Conservation (phyloP, 2,329 filamentous ascomycete genomes). For the Cladosporium sp. region DNA sequence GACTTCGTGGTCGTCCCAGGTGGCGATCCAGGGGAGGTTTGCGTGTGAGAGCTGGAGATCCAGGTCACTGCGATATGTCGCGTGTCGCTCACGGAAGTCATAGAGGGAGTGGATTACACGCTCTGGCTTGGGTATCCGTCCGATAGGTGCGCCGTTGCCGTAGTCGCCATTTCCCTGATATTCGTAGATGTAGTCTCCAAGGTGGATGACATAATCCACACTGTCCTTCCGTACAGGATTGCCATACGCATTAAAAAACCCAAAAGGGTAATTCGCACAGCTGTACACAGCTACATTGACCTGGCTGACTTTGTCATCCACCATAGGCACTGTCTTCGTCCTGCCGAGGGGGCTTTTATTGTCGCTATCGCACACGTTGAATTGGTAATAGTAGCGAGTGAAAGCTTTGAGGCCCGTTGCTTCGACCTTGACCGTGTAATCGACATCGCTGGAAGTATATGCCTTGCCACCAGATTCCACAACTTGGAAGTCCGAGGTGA, state of each 20-base stretch:
- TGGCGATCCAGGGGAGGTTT: conserved; percentile 45
- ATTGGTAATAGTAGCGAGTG: conserved; percentile 34
- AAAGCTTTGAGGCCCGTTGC: conserved; percentile 27
- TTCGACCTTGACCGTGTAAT: conserved; percentile 34
- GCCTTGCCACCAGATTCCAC: conserved; percentile 25
- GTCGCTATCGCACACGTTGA: conserved; percentile 29
- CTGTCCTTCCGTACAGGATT: conserved; percentile 35
- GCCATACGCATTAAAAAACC: conserved; percentile 33
- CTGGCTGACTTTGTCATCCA: conserved; percentile 24
- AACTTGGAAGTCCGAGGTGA: conserved; percentile 22
- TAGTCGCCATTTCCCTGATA: conserved; percentile 38
- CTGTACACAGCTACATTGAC: conserved; percentile 31
- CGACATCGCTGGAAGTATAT: conserved; percentile 33
- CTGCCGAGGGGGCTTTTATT: conserved; percentile 27
- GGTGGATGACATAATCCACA: conserved; percentile 42
- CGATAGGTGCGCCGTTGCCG: conserved; percentile 20
- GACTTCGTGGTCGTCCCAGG: conserved; percentile 41
- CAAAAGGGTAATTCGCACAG: conserved; percentile 31
- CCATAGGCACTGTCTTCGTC: conserved; percentile 30
- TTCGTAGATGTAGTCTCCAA: conserved; percentile 46
- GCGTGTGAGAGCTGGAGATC: conserved; percentile 43
- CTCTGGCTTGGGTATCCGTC: conserved; percentile 34
- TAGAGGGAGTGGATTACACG: conserved; percentile 44
- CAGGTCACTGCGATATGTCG: conserved; percentile 43
- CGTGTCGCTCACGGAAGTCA: conserved; percentile 45